phyloP scores from a whole-genome alignment of 208 protist species.

The Trichomonas vaginalis region DNA sequence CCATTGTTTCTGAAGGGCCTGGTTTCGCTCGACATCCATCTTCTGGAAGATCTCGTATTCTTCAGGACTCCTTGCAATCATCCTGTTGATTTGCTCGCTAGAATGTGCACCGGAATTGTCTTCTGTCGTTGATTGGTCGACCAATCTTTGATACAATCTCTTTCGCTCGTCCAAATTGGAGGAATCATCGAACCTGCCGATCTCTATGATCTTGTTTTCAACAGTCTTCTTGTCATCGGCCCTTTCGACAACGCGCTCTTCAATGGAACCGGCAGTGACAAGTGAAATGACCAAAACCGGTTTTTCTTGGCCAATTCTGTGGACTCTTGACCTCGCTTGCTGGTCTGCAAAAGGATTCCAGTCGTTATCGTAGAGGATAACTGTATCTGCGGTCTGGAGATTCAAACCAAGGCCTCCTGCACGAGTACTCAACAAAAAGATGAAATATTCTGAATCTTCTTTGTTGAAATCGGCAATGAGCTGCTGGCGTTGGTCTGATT shows the following conservation, averaged over 20 bases:
- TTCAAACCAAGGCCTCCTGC: constrained; percentile 94
- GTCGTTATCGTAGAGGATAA: constrained; percentile 93
- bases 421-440: constrained; percentile 87
- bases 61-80: background rate
- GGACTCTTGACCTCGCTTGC: constrained; percentile 86
- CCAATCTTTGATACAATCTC: background rate
- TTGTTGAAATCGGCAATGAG: constrained; percentile 83
- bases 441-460: constrained; percentile 50
- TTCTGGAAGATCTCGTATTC: background rate
- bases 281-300: constrained; percentile 56
- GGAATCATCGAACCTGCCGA: background rate
- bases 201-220: background rate
- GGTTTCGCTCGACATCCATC: background rate
- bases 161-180: background rate
- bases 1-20: background rate
- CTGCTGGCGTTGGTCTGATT: constrained; percentile 30
- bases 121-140: background rate
- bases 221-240: background rate
- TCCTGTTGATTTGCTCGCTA: constrained; percentile 5
- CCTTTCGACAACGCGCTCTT: constrained; percentile 55
- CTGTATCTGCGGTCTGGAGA: constrained; percentile 84
- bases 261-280: constrained; percentile 68
- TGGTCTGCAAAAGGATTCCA: constrained; percentile 94
- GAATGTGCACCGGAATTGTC: background rate
- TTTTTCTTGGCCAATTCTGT: constrained; percentile 65